Evolutionary conservation across 2,329 filamentous ascomycete species (phyloP).

Genomic region (Cordyceps farinosa): DNA sequence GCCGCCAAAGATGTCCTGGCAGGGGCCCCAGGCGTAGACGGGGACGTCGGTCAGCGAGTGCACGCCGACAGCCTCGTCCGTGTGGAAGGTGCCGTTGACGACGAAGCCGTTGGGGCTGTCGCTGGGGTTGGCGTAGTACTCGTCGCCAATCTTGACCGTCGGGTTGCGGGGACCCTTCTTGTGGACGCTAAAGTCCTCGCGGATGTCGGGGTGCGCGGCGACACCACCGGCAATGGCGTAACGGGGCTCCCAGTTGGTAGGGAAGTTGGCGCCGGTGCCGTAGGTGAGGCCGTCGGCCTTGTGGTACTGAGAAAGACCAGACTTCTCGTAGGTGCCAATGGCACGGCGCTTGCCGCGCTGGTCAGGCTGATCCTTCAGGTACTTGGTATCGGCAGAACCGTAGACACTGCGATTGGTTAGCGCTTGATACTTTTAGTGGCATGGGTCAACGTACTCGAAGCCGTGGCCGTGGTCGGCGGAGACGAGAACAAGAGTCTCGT

Average conservation of each 20-base stretch:
- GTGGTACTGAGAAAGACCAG: constrained; percentile 73
- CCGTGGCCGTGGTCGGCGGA: constrained; percentile 89
- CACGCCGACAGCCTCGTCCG: constrained; percentile 62
- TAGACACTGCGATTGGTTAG: constrained; percentile 53
- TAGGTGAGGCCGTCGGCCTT: constrained; percentile 60
- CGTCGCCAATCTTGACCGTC: constrained; percentile 49
- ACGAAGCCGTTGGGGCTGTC: constrained; percentile 66
- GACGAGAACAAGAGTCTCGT: constrained; percentile 75
- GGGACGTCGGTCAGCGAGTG: constrained; percentile 76
- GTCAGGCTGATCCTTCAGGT: constrained; percentile 60
- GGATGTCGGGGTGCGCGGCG: constrained; percentile 67
- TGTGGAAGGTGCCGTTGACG: constrained; percentile 71
- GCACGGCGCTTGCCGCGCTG: constrained; percentile 73
- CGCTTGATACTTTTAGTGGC: not conserved
- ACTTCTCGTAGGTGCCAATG: constrained; percentile 68
- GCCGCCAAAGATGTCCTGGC: constrained; percentile 71
- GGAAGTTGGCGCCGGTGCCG: constrained; percentile 71
- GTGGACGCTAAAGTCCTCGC: constrained; percentile 73
- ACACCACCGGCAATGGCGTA: constrained; percentile 75
- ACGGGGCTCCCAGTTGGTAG: constrained; percentile 78
- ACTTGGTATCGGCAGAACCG: constrained; percentile 76
- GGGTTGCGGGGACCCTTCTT: constrained; percentile 61
- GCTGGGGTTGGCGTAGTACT: constrained; percentile 64
- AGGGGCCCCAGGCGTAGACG: constrained; percentile 75
- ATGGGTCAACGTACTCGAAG: constrained; percentile 56